Conservation (phyloP, 257 asterid species). For the Fraxinus excelsior region DNA sequence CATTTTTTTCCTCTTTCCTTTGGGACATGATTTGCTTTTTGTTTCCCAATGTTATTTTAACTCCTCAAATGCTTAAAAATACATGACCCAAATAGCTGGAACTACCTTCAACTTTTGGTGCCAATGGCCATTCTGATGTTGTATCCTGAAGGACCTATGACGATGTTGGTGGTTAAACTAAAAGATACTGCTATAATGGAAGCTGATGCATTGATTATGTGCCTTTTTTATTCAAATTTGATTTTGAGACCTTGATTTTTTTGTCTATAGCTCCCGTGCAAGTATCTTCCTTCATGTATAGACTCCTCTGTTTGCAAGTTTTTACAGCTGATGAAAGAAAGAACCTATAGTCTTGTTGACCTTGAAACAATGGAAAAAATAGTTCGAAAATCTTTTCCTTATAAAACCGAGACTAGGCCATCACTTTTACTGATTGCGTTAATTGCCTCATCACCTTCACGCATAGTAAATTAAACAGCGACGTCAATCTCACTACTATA, state of each 20-base stretch:
- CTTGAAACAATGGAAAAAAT: conserved; percentile 96
- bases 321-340: conserved; percentile 95
- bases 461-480: conserved; percentile 88
- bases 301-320: conserved; percentile 49
- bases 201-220: neutral
- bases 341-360: conserved; percentile 92
- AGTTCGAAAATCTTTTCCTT: conserved; percentile 90
- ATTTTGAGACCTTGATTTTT: neutral
- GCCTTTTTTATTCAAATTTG: neutral
- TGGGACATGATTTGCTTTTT: too few species aligned
- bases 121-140: too few species aligned
- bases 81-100: too few species aligned
- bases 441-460: conserved; percentile 96
- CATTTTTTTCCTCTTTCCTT: too few species aligned
- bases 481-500: conserved; percentile 94
- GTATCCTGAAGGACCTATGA: too few species aligned
- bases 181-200: too few species aligned
- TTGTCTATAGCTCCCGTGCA: neutral
- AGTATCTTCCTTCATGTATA: conserved; percentile 10
- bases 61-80: too few species aligned
- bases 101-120: too few species aligned
- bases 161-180: too few species aligned
- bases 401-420: conserved; percentile 85
- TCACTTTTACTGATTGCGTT: conserved; percentile 91
- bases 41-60: too few species aligned